Conservation (phyloP, 169 alveolate species). For the Plasmodium malariae region DNA sequence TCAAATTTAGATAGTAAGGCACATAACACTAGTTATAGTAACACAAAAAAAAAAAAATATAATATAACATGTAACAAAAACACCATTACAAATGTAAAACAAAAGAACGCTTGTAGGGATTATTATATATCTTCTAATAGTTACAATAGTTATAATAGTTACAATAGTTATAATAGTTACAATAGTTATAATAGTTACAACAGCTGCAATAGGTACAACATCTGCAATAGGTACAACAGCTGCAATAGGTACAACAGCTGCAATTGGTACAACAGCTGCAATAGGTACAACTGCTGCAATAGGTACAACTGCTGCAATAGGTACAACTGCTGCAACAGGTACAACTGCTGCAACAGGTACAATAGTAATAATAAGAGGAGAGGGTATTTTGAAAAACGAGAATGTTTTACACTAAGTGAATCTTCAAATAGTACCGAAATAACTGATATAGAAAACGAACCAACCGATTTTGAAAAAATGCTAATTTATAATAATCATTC, state of each 20-base stretch:
- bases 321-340: no score
- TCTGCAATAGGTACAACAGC: no score
- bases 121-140: background rate
- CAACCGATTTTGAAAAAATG: background rate
- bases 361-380: background rate
- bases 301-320: no score
- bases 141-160: no score
- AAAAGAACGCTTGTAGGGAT: background rate
- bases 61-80: background rate
- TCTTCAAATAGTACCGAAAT: background rate
- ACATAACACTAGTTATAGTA: background rate
- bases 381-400: conserved; percentile 33
- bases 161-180: no score
- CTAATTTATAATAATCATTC: conserved; percentile 2
- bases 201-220: no score
- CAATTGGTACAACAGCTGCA: no score
- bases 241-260: no score
- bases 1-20: background rate
- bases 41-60: background rate
- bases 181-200: no score
- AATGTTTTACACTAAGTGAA: conserved; percentile 3
- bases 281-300: no score
- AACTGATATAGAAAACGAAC: conserved; percentile 15
- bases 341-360: background rate
- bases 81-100: background rate